Base-by-base conservation (phyloP, 176 grass and related monocot species). In the Oryza brachyantha region DNA sequence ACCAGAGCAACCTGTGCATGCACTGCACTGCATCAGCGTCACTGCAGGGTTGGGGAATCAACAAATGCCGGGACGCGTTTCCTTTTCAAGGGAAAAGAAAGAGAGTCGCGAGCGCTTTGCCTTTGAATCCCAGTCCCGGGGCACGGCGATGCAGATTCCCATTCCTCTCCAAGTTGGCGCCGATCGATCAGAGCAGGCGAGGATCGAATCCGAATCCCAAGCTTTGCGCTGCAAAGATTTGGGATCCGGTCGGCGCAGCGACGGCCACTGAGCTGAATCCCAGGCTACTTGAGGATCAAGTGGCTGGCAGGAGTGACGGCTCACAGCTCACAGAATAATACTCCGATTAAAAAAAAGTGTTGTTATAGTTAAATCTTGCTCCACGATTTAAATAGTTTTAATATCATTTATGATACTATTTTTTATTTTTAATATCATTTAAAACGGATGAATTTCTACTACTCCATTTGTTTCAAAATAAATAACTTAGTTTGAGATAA, bases 241-340 rank as follows among this genome's bases (percentile, higher is more conserved):
- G 46, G 87, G 71, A 89, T 89, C 82, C 48, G 2, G 45, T 58
- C 58, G 72, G 59, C 76, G 57, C 29, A 72, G 77, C 31, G 54
- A 31, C 34, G 29, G 42, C 79, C 55, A 34, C 32, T 35, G 58
- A 73, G 21, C 21, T 69, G 67, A 87, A 72, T n/a, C 81, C 82
- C 22, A 12, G 46, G 35, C 77, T 77, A 80, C 82, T 89, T 80
- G 70, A 16, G 64, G 65, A 76, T 64, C 71, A 60, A 75, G 57
- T 45, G 65, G 42, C 72, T 81, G 72, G 77, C 81, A 43, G 16
- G 46, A 50, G 4, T 61, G 72, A 81, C 39, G 77, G 72, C 72
- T 84, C 74, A 28, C 6, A 71, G 42, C 76, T 48, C 17, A 52
- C 16, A 29, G 37, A 72, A 50, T 32, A 63, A 68, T 21, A n/a